Percentiles rank a stretch among this genome's conserved stretches.
Evolutionary conservation across 1,284 basidiomycete species (phyloP).

Genomic region (Fomitopsis schrenkii): DNA sequence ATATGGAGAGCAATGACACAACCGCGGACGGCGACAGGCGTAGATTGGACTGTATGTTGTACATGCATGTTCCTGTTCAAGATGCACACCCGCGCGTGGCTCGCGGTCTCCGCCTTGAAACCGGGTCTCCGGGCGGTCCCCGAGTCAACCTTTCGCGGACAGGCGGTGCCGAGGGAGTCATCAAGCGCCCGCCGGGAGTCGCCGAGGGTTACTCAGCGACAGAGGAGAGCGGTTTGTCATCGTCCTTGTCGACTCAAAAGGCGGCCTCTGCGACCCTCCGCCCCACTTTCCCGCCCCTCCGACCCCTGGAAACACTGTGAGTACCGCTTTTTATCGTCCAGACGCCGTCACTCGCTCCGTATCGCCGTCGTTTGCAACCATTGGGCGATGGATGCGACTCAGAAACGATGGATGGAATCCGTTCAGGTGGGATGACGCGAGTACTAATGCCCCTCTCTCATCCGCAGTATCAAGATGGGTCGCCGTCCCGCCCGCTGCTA

Average conservation of each 20-base stretch:
- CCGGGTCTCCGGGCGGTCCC: not conserved
- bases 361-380: not conserved
- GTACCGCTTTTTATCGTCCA: conserved; percentile 16
- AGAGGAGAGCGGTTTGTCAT: conserved; percentile 7
- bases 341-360: conserved; percentile 4
- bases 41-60: no score
- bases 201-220: conserved; percentile 8
- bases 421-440: conserved; percentile 23
- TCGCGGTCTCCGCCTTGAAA: no score
- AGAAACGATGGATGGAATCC: conserved; percentile 24
- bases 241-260: conserved; percentile 6
- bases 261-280: not conserved
- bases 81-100: no score
- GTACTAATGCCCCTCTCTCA: conserved; percentile 5
- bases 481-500: conserved; percentile 96
- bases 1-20: no score
- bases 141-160: not conserved
- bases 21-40: no score
- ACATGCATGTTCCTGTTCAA: no score
- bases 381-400: conserved; percentile 4
- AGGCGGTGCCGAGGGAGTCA: not conserved
- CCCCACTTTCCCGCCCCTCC: conserved; percentile 14
- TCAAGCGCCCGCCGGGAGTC: not conserved
- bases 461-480: conserved; percentile 61
- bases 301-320: conserved; percentile 17